Base-by-base conservation (phyloP, 208 protist genomes). In the Trypanosomatidae sp. region DNA sequence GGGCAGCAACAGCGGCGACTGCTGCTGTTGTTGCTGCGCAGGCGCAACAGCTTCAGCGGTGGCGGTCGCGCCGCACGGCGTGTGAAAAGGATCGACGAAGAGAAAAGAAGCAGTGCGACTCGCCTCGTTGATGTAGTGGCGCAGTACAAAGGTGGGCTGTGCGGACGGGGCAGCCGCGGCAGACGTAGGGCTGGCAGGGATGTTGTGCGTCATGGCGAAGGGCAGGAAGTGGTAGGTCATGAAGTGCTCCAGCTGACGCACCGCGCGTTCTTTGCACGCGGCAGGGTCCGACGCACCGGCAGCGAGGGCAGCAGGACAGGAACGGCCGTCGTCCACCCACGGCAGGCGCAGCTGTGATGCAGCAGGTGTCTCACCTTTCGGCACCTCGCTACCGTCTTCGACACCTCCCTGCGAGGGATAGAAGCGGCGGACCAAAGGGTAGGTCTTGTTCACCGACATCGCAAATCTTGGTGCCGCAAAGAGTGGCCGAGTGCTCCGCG, bases 61-160 rank as follows among this genome's bases (percentile, higher is more conserved):
- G 52, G 1, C 74, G 30, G 46, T 62, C 0, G 67, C 41, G 36
- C n/a, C n/a, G n/a, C n/a, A n/a, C n/a, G 41, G 53, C 5, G 66
- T 22, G 66, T 67, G 56, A 49, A 73, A 73, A 1, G 73, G 79
- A 49, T 83, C 79, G 0, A 81, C 89, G 5, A 95, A 66, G 28
- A 95, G 75, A 41, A 93, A 93, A 6, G 91, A 92, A 1, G 81
- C 68, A 0, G 87, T 93, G 55, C 88, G 88, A 30, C 83, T 84
- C 8, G 83, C 79, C 55, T 95, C 91, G 69, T 95, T 87, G 44
- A 92, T 77, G 79, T 92, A 95, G 50, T 93, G 88, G 10, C 89
- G 87, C n/a, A 93, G 39, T 28, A 93, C 68, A 25, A 79, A 73
- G 30, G 69, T 66, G 3, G n/a, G n/a, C n/a, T n/a, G n/a, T n/a